Percentiles rank a stretch among this genome's conserved stretches.
Conservation (phyloP, 441 rosid species). For the Adansonia gregorii region DNA sequence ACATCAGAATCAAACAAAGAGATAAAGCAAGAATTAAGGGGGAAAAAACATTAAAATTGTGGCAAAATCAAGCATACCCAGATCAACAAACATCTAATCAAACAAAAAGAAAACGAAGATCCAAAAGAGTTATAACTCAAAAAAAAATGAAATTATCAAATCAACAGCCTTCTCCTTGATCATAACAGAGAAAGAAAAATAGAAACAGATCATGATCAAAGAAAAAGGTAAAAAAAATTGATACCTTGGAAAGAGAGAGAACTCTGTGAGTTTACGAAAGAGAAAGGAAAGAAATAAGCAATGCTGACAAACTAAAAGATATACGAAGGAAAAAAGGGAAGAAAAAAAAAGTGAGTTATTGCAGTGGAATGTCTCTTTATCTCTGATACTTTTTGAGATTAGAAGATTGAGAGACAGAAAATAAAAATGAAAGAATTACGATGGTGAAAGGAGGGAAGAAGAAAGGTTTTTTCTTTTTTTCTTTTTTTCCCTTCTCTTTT, state of each 20-base stretch:
- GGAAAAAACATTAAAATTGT: conserved; percentile 22
- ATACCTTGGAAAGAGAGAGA: conserved; percentile 33
- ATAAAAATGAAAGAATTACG: no score
- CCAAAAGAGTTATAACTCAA: conserved; percentile 12
- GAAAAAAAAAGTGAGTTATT: no score
- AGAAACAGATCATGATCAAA: neutral
- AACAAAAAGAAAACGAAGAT: conserved; percentile 32
- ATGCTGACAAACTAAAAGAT: no score
- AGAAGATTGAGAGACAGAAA: no score
- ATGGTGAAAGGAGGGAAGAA: no score
- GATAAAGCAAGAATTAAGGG: conserved; percentile 38
- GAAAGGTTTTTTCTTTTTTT: no score
- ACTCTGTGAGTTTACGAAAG: conserved; percentile 22
- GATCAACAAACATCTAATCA: conserved; percentile 28
- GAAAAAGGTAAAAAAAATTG: neutral
- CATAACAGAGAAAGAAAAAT: neutral
- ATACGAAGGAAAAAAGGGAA: no score
- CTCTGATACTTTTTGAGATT: no score
- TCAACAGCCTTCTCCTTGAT: neutral
- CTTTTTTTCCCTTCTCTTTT: no score
- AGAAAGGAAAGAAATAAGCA: neutral
- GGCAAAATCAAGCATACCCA: conserved; percentile 33
- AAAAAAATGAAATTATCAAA: conserved; percentile 20
- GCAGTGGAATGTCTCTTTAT: no score
- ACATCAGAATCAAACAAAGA: conserved; percentile 18